phyloP scores from a whole-genome alignment of 108 stramenopile genomes.

The Skeletonema tropicum region DNA sequence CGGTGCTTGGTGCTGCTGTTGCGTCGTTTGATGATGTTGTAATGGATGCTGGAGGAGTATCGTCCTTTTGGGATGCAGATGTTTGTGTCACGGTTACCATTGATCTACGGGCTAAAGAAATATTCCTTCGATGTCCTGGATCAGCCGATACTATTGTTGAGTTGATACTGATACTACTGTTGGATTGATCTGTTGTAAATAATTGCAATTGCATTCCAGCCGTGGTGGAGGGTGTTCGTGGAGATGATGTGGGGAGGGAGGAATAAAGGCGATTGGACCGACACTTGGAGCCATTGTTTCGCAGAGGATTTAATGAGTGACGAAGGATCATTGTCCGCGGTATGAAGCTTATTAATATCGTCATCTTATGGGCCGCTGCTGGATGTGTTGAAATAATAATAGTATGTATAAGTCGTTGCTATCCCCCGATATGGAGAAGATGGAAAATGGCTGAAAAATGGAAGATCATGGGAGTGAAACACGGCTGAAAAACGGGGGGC shows the following conservation, averaged over 20 bases:
- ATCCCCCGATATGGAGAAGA: too few relatives aligned
- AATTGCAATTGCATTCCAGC: not conserved
- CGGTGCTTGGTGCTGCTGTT: constrained; percentile 8
- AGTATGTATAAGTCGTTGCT: too few relatives aligned
- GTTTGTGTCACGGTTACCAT: constrained; percentile 28
- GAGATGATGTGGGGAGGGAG: not conserved
- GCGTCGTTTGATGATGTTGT: not conserved
- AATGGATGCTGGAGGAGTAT: not conserved
- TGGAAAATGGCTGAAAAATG: too few relatives aligned
- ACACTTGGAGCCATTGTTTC: not conserved
- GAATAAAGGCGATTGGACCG: not conserved
- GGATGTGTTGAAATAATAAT: too few relatives aligned
- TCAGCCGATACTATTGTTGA: not conserved
- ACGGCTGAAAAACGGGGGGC: too few relatives aligned
- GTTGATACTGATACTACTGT: not conserved
- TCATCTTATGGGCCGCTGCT: too few relatives aligned
- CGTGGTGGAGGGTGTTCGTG: not conserved
- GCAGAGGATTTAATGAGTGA: not conserved
- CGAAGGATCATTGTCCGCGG: not conserved
- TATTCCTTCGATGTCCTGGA: not conserved
- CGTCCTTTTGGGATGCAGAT: constrained; percentile 6
- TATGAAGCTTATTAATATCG: not conserved
- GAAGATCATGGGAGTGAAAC: too few relatives aligned
- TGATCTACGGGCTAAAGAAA: not conserved
- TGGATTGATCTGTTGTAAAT: not conserved